Conservation (phyloP, 352 stramenopile species). For the Chrysophaeum taylorii region DNA sequence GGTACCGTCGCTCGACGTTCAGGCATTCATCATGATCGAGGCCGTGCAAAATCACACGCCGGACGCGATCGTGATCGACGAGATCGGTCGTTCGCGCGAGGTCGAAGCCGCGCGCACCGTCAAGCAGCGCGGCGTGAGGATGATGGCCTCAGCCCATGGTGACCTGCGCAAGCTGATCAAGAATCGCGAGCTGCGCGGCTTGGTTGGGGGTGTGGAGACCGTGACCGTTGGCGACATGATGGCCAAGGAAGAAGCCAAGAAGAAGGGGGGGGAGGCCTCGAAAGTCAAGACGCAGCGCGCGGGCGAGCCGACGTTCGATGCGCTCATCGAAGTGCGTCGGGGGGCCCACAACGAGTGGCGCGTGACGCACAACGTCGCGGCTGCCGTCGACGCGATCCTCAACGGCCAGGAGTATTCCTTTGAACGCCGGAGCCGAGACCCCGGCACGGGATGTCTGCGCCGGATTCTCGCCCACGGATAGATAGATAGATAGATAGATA, state of each 20-base stretch:
- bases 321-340: slow-evolving; percentile 64
- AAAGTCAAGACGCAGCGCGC: slow-evolving; percentile 35
- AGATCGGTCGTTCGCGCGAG: slow-evolving; percentile 64
- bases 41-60: slow-evolving; percentile 76
- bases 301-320: slow-evolving; percentile 59
- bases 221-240: slow-evolving; percentile 51
- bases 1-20: slow-evolving; percentile 54
- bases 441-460: no score
- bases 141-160: slow-evolving; percentile 69
- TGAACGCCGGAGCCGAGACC: no score
- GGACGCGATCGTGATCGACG: slow-evolving; percentile 68
- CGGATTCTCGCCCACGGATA: no score
- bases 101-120: slow-evolving; percentile 55
- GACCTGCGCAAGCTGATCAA: slow-evolving; percentile 64
- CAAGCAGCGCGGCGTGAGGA: slow-evolving; percentile 56
- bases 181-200: slow-evolving; percentile 60
- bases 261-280: slow-evolving; percentile 14
- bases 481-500: no score
- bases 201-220: slow-evolving; percentile 58
- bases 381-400: slow-evolving; percentile 58
- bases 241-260: slow-evolving; percentile 34
- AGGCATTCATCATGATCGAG: slow-evolving; percentile 67
- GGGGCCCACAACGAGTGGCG: slow-evolving; percentile 45
- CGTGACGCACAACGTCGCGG: slow-evolving; percentile 52
- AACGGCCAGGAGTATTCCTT: no score